Percentiles rank a stretch among this genome's conserved stretches.
Conservation (phyloP, 1,284 basidiomycete species). For the Tetrapyrgos nigripes region DNA sequence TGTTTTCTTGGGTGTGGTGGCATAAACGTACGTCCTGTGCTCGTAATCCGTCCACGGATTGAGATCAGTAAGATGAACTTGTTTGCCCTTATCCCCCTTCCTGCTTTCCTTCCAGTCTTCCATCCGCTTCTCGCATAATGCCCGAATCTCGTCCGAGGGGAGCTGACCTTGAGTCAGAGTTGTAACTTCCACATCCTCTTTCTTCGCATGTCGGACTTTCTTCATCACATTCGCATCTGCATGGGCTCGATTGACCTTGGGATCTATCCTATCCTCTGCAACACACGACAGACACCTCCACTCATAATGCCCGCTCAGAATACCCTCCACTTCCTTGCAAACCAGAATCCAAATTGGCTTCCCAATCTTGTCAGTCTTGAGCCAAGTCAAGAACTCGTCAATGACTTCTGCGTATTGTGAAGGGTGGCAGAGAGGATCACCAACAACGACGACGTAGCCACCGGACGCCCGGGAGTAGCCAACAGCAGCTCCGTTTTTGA, state of each 20-base stretch:
- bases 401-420: conserved; percentile 41
- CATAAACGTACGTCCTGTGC: conserved; percentile 61
- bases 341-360: conserved; percentile 59
- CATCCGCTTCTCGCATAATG: conserved; percentile 5
- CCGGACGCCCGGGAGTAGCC: conserved; percentile 35
- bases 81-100: conserved; percentile 47
- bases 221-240: conserved; percentile 24
- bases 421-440: conserved; percentile 48
- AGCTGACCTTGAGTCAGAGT: background rate
- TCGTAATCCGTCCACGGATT: conserved; percentile 57
- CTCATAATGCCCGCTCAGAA: conserved; percentile 50
- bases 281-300: conserved; percentile 59
- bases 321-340: conserved; percentile 48
- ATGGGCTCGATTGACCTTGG: conserved; percentile 26
- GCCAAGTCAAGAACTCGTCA: conserved; percentile 40
- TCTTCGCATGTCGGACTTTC: conserved; percentile 19
- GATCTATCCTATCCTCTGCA: conserved; percentile 58
- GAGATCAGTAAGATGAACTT: conserved; percentile 61
- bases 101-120: conserved; percentile 32
- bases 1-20: background rate
- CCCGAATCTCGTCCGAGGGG: background rate
- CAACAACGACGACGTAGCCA: conserved; percentile 27
- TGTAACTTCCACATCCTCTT: conserved; percentile 10
- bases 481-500: conserved; percentile 44
- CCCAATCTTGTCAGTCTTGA: conserved; percentile 33